Conservation (phyloP, 2,329 filamentous ascomycete genomes). For the Xylariaceae sp. region DNA sequence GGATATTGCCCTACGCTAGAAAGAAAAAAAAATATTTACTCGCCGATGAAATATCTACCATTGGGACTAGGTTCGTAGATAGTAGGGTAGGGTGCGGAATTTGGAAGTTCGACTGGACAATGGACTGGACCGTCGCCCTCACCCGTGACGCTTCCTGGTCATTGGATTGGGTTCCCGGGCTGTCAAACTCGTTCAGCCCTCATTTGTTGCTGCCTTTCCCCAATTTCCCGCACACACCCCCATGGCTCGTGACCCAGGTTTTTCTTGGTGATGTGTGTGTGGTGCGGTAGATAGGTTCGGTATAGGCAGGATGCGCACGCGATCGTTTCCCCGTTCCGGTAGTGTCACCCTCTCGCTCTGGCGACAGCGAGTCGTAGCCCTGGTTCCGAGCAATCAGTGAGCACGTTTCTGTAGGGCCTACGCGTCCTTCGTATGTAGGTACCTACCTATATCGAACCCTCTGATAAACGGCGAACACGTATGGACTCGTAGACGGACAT, state of each 20-base stretch:
- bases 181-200: too few species aligned
- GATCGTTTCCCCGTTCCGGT: conserved; percentile 8
- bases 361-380: neutral
- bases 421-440: too few species aligned
- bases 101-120: too few species aligned
- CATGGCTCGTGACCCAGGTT: neutral
- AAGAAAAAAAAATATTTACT: too few species aligned
- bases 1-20: too few species aligned
- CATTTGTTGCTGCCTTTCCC: neutral
- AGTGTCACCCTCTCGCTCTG: conserved; percentile 2
- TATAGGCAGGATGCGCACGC: neutral
- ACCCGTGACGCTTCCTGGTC: neutral
- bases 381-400: neutral
- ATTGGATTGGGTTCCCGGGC: conserved; percentile 4
- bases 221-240: neutral
- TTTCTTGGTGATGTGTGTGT: neutral
- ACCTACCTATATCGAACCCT: too few species aligned
- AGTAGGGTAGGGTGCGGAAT: too few species aligned
- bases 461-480: too few species aligned
- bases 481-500: too few species aligned
- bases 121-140: neutral
- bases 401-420: too few species aligned
- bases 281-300: neutral
- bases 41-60: too few species aligned
- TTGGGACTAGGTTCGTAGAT: too few species aligned